These are phyloP conservation scores for Syncephalastrum racemosum DNA, from an alignment of 371 early-diverging fungal genomes.

Conservation along the genomic window DNA sequence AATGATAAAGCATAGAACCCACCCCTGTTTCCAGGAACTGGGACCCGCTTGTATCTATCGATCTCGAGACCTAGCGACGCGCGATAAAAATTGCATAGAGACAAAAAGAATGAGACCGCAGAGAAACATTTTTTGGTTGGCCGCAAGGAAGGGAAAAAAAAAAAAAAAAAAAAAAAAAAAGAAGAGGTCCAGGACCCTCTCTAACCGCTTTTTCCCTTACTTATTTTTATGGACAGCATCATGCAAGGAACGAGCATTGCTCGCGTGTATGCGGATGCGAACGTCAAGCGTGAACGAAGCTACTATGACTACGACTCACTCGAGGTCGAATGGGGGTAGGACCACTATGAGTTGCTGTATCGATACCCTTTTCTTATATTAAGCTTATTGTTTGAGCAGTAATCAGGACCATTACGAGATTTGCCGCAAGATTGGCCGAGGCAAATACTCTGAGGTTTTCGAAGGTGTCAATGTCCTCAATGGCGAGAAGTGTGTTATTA, in stretches of 20 bases:
- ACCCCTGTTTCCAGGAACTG: too few relatives aligned
- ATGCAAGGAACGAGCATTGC: constrained; percentile 51
- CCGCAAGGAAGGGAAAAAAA: too few relatives aligned
- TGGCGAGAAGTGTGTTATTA: constrained; percentile 93
- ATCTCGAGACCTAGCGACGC: too few relatives aligned
- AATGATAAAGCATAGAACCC: too few relatives aligned
- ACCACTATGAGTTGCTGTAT: too few relatives aligned
- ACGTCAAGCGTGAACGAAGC: constrained; percentile 68
- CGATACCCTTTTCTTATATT: neutral
- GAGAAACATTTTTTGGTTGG: too few relatives aligned
- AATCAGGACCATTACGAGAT: constrained; percentile 97
- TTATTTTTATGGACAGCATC: constrained; percentile 12
- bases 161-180: too few relatives aligned
- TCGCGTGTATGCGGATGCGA: constrained; percentile 83
- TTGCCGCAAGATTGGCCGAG: constrained; percentile 95
- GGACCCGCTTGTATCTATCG: too few relatives aligned
- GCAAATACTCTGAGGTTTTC: constrained; percentile 99
- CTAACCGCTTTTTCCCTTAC: too few relatives aligned
- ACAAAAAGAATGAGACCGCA: too few relatives aligned
- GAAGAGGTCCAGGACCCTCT: too few relatives aligned
- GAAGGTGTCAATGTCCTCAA: constrained; percentile 90
- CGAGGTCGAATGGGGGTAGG: constrained; percentile 55
- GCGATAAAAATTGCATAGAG: too few relatives aligned
- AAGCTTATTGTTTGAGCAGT: constrained; percentile 4
- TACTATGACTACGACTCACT: constrained; percentile 95